Percentiles rank a stretch among this genome's conserved stretches.
Evolutionary conservation across 805 yeast species (phyloP).

Genomic region (Wickerhamomyces rabaulensis): DNA sequence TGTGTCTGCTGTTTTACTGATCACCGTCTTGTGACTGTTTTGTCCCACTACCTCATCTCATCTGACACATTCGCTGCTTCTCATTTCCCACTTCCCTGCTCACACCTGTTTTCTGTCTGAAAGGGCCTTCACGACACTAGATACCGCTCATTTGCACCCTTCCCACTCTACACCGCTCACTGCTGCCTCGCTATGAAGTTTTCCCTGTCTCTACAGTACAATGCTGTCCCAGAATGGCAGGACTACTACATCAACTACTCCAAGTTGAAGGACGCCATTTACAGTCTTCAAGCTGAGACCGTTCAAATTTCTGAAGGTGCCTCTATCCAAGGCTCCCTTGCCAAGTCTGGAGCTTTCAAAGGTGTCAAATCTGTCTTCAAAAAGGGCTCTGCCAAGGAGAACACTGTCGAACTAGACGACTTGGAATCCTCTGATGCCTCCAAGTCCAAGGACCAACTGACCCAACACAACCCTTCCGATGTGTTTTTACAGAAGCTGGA

Average conservation of each 20-base stretch:
- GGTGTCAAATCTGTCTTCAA: neutral
- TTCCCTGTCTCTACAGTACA: slow-evolving; percentile 60
- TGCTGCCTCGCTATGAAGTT: slow-evolving; percentile 50
- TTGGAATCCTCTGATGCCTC: slow-evolving; percentile 4
- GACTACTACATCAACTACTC: slow-evolving; percentile 70
- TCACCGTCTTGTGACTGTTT: too few relatives aligned
- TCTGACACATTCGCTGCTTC: too few relatives aligned
- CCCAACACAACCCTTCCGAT: slow-evolving; percentile 27
- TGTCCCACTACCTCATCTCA: too few relatives aligned
- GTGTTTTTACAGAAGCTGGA: slow-evolving; percentile 42
- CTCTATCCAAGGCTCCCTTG: slow-evolving; percentile 8
- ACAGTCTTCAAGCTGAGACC: slow-evolving; percentile 43
- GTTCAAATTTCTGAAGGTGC: slow-evolving; percentile 5
- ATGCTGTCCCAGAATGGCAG: slow-evolving; percentile 85
- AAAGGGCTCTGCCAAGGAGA: neutral
- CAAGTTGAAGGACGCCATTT: slow-evolving; percentile 50
- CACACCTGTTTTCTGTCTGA: too few relatives aligned
- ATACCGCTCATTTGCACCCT: too few relatives aligned
- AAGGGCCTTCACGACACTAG: too few relatives aligned
- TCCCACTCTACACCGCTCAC: neutral
- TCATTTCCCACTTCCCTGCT: too few relatives aligned
- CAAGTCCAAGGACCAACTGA: neutral
- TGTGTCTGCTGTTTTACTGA: too few relatives aligned
- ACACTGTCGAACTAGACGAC: slow-evolving; percentile 23
- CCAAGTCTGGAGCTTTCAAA: neutral